These are phyloP conservation scores for Batkoa obscura DNA, from an alignment of 371 early-diverging fungal genomes.

Conservation along the genomic window DNA sequence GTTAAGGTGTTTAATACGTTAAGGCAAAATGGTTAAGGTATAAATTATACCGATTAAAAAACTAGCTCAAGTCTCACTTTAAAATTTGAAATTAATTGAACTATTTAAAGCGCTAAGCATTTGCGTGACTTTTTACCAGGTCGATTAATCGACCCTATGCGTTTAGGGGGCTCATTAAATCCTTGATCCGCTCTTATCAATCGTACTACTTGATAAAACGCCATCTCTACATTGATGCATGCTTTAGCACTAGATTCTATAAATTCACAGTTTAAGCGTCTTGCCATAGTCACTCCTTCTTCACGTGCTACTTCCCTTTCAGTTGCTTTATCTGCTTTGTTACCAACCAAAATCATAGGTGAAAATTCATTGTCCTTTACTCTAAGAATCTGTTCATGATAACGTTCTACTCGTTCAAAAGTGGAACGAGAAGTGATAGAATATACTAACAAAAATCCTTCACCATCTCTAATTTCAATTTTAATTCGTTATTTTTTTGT, in stretches of 20 bases:
- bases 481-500: neutral
- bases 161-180: slow-evolving; percentile 2
- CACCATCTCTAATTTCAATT: slow-evolving; percentile 42
- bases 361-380: slow-evolving; percentile 64
- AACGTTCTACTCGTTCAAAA: slow-evolving; percentile 64
- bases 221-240: slow-evolving; percentile 68
- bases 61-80: too few species aligned
- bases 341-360: slow-evolving; percentile 84
- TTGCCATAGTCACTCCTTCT: slow-evolving; percentile 66
- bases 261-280: slow-evolving; percentile 47
- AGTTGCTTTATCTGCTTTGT: slow-evolving; percentile 68
- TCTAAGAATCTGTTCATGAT: slow-evolving; percentile 61
- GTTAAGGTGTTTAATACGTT: too few species aligned
- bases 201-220: slow-evolving; percentile 45
- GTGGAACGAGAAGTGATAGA: slow-evolving; percentile 72
- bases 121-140: neutral
- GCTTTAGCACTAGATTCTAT: slow-evolving; percentile 81
- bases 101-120: slow-evolving; percentile 1
- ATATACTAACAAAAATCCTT: slow-evolving; percentile 76
- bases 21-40: too few species aligned
- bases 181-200: slow-evolving; percentile 23
- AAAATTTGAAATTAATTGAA: neutral
- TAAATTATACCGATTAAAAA: too few species aligned
- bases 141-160: neutral
- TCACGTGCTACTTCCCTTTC: slow-evolving; percentile 58